Conservation (phyloP, 805 yeast species). For the Peterozyma toletana region DNA sequence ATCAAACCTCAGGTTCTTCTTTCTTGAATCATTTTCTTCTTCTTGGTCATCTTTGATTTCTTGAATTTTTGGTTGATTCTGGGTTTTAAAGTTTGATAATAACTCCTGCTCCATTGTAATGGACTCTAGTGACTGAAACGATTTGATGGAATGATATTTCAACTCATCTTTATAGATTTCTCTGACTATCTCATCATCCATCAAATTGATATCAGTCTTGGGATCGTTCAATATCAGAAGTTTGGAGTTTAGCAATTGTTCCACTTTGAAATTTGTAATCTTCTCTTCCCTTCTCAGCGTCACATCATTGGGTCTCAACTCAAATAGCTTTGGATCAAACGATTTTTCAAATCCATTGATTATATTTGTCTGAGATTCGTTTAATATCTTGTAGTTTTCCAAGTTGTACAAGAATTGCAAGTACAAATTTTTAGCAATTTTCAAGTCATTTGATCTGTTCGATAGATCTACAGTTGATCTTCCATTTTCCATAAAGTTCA, state of each 20-base stretch:
- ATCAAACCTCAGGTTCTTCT: slow-evolving; percentile 20
- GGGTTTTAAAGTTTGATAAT: slow-evolving; percentile 36
- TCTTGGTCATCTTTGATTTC: slow-evolving; percentile 10
- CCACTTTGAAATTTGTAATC: slow-evolving; percentile 58
- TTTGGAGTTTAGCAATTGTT: slow-evolving; percentile 42
- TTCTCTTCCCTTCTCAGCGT: slow-evolving; percentile 57
- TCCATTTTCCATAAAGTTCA: slow-evolving; percentile 23
- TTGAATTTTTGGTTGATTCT: slow-evolving; percentile 10
- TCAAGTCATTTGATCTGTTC: slow-evolving; percentile 25
- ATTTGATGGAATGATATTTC: slow-evolving; percentile 38
- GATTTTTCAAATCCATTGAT: slow-evolving; percentile 32
- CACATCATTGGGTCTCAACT: slow-evolving; percentile 29
- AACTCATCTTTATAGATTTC: slow-evolving; percentile 49
- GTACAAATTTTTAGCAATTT: slow-evolving; percentile 34
- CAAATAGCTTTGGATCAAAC: slow-evolving; percentile 33
- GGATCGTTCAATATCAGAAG: slow-evolving; percentile 31
- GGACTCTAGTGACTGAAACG: slow-evolving; percentile 52
- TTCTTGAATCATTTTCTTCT: slow-evolving; percentile 5
- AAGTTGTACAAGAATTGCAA: slow-evolving; percentile 38
- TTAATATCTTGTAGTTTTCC: slow-evolving; percentile 37
- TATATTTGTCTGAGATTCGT: slow-evolving; percentile 26
- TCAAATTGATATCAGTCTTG: slow-evolving; percentile 21
- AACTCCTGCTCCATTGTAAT: slow-evolving; percentile 61
- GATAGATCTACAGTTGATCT: slow-evolving; percentile 18
- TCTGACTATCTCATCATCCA: slow-evolving; percentile 63